These are phyloP conservation scores for Cutaneotrichosporon mucoides DNA, from an alignment of 1,284 basidiomycete genomes.

Conservation along the genomic window DNA sequence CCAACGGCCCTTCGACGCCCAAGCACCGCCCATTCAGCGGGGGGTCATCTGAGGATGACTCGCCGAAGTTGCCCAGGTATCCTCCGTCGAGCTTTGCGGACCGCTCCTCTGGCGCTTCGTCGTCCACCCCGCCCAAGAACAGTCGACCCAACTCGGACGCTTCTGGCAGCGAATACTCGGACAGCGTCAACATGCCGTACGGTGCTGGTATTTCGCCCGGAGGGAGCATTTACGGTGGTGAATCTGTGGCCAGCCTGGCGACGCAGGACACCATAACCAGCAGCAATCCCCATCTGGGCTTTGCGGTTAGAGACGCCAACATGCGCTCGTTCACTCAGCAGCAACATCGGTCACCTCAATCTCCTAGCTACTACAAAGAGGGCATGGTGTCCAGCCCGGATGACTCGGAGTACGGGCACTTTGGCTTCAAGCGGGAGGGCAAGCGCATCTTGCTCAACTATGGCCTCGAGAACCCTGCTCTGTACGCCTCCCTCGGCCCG, in stretches of 20 bases:
- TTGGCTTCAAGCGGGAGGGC: slow-evolving; percentile 5
- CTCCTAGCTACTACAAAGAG: too few relatives aligned
- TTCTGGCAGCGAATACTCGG: slow-evolving; percentile 1
- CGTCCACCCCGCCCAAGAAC: neutral
- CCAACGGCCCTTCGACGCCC: neutral
- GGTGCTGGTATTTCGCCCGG: neutral
- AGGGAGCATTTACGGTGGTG: neutral
- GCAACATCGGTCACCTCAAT: too few relatives aligned
- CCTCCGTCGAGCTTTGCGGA: neutral
- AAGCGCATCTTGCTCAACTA: slow-evolving; percentile 5
- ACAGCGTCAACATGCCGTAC: neutral
- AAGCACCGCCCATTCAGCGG: neutral
- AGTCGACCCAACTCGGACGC: neutral
- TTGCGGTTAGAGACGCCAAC: neutral
- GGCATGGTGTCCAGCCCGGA: too few relatives aligned
- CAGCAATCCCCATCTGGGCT: neutral
- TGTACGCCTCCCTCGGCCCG: slow-evolving; percentile 31
- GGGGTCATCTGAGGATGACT: neutral
- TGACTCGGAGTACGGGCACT: slow-evolving; percentile 6
- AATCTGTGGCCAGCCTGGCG: neutral
- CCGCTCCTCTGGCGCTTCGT: neutral
- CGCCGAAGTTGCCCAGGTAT: neutral
- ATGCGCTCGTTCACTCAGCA: neutral
- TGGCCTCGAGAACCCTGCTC: slow-evolving; percentile 26
- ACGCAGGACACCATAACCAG: neutral